Conservation (phyloP, 2,329 filamentous ascomycete genomes). For the Cladosporium sp. region DNA sequence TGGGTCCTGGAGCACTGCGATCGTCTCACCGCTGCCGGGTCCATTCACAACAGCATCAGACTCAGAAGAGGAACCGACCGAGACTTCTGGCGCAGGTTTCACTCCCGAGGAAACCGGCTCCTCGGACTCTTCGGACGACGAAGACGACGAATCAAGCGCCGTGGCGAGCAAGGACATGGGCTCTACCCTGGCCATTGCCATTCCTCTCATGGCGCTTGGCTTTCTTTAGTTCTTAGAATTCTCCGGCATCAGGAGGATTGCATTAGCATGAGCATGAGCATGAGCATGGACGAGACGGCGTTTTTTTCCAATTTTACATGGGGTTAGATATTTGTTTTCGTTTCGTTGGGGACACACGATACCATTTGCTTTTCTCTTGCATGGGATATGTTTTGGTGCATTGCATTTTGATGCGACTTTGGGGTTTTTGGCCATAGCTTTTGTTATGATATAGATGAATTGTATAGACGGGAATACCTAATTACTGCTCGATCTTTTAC, state of each 20-base stretch:
- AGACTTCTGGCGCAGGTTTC: not conserved
- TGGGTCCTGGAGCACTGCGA: not conserved
- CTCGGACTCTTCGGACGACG: too few relatives aligned
- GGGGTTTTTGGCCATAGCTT: too few relatives aligned
- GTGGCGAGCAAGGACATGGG: not conserved
- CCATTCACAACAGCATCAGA: not conserved
- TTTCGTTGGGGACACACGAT: too few relatives aligned
- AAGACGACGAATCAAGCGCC: not conserved
- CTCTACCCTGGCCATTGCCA: constrained; percentile 3
- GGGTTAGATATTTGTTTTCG: too few relatives aligned
- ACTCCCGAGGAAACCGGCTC: not conserved
- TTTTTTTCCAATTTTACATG: too few relatives aligned
- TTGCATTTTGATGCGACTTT: too few relatives aligned
- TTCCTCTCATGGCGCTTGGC: not conserved
- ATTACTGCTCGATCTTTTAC: too few relatives aligned
- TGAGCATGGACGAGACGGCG: too few relatives aligned
- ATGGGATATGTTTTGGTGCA: too few relatives aligned
- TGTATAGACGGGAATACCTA: too few relatives aligned
- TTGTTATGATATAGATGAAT: too few relatives aligned
- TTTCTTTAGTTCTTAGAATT: not conserved
- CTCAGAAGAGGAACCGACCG: not conserved
- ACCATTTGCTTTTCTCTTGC: too few relatives aligned
- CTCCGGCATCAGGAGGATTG: not conserved
- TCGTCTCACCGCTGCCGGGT: constrained; percentile 9
- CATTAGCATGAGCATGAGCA: not conserved